A percentile compares a stretch with the other conserved stretches of the same genome.
Evolutionary conservation across 2,329 filamentous ascomycete species (phyloP).

Genomic region (Xylaria sp.): DNA sequence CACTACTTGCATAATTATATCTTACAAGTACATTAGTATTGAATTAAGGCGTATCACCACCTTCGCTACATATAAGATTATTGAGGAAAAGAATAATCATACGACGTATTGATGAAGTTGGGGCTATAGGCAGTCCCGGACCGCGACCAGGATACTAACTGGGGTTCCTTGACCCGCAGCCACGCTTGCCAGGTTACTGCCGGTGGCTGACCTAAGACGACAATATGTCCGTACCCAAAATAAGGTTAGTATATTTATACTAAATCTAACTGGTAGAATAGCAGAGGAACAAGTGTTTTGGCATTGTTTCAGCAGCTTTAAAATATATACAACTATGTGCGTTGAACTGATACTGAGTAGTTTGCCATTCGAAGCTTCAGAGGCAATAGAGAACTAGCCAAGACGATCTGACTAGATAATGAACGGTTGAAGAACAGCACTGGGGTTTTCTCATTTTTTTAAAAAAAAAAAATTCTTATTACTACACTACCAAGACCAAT

Average conservation of each 20-base stretch:
- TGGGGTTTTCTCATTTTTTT: neutral
- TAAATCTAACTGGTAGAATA: neutral
- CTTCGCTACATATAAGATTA: neutral
- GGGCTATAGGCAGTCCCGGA: neutral
- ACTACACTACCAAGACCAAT: conserved; percentile 1
- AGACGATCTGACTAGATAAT: neutral
- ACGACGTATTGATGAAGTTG: neutral
- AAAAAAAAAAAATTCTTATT: too few species aligned
- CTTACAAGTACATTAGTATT: too few species aligned
- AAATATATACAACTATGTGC: neutral
- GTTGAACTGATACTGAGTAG: neutral
- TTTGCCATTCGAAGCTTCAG: neutral
- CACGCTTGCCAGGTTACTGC: conserved; percentile 12
- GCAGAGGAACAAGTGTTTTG: neutral
- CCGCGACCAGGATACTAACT: neutral
- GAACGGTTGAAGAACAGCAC: neutral
- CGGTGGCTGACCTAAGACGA: conserved; percentile 31
- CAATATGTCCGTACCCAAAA: conserved; percentile 7
- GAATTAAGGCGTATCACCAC: neutral
- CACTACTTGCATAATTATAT: neutral
- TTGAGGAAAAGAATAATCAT: neutral
- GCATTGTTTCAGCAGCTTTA: conserved; percentile 12
- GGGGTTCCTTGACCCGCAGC: conserved; percentile 10
- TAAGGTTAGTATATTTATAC: conserved; percentile 11
- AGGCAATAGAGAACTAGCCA: neutral